Base-by-base conservation (phyloP, 164 flowering plant genomes). In the Litsea cubeba region DNA sequence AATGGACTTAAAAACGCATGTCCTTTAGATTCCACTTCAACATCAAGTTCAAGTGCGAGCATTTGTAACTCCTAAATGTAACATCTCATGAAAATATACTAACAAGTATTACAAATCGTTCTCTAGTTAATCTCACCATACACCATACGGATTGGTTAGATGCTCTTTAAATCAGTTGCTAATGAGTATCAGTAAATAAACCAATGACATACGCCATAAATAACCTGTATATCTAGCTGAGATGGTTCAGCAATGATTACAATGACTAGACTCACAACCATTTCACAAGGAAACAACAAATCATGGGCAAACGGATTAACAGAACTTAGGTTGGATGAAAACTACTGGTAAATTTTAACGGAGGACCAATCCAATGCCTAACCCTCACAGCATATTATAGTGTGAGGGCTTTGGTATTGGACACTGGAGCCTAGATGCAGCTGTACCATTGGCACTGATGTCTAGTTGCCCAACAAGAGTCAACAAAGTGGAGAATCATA, bases 1-100 rank as follows among this genome's bases (percentile, higher is more conserved):
- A 20, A n/a, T 0, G n/a, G 1, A 15, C n/a, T 54, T 54, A 12
- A 54, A 54, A 54, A 54, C 3, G 12, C n/a, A 54, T 54, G 18
- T 40, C 46, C 10, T 40, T 40, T 40, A 40, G 46, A 1, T 51
- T 51, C 18, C 58, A 51, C 58, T 51, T 51, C 14, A 51, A 12
- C 18, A 12, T 12, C 18, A 3, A 51, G 58, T 65, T 65, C 68
- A 65, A 65, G 40, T 20, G 17, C 18, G 2, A 8, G 65, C 74
- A 18, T 12, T 14, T 71, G 58, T 76, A 54, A 46, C n/a, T 12
- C 35, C 20, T 65, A 62, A 78, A 77, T 67, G 79, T 51, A 73
- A 77, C 23, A 50, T 40, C 80, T 20, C 73, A 14, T 51, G 58
- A 12, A 51, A 4, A 17, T 30, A 51, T 12, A 51, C 0, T 51